Base-by-base conservation (phyloP, 148 eudicot genomes). In the Rhododendron ovatum region DNA sequence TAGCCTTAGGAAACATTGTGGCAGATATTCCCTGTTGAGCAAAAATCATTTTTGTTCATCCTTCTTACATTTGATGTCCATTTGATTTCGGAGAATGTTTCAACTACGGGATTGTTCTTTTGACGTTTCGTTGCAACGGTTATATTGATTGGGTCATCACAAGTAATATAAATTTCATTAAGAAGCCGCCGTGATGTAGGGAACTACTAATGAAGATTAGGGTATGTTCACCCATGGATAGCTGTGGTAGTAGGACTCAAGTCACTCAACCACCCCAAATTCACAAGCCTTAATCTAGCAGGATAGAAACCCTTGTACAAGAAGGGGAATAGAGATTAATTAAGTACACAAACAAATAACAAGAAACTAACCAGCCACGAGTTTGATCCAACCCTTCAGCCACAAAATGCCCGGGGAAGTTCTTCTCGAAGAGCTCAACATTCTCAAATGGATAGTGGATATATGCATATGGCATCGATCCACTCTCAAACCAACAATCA, bases 401-500 rank as follows among this genome's bases (percentile, higher is more conserved):
- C 89, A 97, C 98, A 87, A 97, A 97, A 92, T 97, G 91, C 79
- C 99, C 98, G 7, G 99, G 99, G 77, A 97, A 97, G 87, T 94
- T 94, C 57, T 88, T 94, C 88, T 94, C 95, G 75, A 97, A 97
- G 1, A 93, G 91, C 37, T 93, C 98, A 89, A 86, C 92, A 80
- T 97, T 97, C 84, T 97, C 99, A 89, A 97, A 97, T 26, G 99
- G 99, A 87, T 97, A 97, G 82, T 97, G 99, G 80, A 97, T 94
- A 84, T 93, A 94, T 39, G 99, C 99, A 88, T 95, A 97, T 55
- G 99, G 99, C 99, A 97, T 97, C 79, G 99, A 94, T 86, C 99
- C 99, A 89, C 99, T 97, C 90, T 97, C 99, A 86, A 97, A 97
- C 99, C 99, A 97, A 91, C 99, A 97, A 92, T 95, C 99, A 90